A percentile compares a stretch with the other conserved stretches of the same genome.
These are phyloP conservation scores for Potentilla sterilis DNA, from an alignment of 306 rosid genomes.

Conservation along the genomic window DNA sequence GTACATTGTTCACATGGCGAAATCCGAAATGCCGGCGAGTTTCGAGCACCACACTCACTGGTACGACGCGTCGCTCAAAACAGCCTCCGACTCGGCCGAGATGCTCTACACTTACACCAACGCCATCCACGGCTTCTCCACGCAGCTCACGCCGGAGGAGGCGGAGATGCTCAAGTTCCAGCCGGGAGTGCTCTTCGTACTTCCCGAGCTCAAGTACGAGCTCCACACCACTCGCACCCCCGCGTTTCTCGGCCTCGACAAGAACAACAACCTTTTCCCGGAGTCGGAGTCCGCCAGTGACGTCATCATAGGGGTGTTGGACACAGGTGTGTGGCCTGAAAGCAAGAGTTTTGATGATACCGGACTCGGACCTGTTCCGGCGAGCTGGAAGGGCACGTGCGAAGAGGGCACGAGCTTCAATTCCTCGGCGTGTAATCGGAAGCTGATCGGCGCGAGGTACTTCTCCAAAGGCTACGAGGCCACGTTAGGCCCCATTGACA, in stretches of 20 bases:
- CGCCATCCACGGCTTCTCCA: slow-evolving; percentile 71
- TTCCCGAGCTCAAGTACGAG: slow-evolving; percentile 50
- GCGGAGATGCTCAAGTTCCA: slow-evolving; percentile 38
- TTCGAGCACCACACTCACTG: slow-evolving; percentile 57
- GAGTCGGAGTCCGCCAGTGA: slow-evolving; percentile 34
- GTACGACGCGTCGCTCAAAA: slow-evolving; percentile 62
- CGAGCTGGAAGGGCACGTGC: slow-evolving; percentile 68
- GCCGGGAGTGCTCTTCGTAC: slow-evolving; percentile 54
- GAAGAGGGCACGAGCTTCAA: slow-evolving; percentile 59
- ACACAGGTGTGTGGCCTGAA: slow-evolving; percentile 85
- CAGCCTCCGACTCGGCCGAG: slow-evolving; percentile 54
- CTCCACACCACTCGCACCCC: slow-evolving; percentile 84
- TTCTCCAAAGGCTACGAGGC: slow-evolving; percentile 52
- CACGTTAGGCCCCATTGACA: slow-evolving; percentile 36
- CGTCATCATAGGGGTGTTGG: slow-evolving; percentile 56
- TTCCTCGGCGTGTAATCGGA: slow-evolving; percentile 55
- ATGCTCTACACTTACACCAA: slow-evolving; percentile 62
- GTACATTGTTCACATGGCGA: slow-evolving; percentile 67
- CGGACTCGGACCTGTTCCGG: slow-evolving; percentile 62
- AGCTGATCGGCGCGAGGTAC: slow-evolving; percentile 72
- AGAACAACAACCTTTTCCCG: slow-evolving; percentile 20
- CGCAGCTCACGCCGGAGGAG: slow-evolving; percentile 52
- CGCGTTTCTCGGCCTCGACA: slow-evolving; percentile 64
- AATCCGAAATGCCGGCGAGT: slow-evolving; percentile 58
- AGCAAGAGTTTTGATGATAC: slow-evolving; percentile 79